Percentiles rank a stretch among this genome's conserved stretches.
Evolutionary conservation across 2,329 filamentous ascomycete genomes (phyloP).

Genomic region (Nakataea oryzae): DNA sequence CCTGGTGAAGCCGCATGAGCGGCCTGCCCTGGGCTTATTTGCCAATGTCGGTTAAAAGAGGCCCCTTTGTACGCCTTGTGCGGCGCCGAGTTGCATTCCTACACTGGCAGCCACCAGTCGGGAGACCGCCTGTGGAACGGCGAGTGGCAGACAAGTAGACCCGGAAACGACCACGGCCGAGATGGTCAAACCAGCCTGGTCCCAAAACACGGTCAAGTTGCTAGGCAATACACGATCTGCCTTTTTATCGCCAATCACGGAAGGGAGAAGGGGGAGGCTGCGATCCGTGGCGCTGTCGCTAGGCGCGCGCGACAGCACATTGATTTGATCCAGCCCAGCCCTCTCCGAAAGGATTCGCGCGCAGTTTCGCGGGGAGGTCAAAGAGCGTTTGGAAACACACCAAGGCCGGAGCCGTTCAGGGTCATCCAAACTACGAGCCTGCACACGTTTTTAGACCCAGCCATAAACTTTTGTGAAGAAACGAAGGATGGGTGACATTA

Average conservation of each 20-base stretch:
- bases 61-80: not conserved
- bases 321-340: not conserved
- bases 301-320: not conserved
- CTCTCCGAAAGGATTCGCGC: not conserved
- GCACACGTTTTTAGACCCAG: not conserved
- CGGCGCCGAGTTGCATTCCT: not conserved
- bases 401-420: not conserved
- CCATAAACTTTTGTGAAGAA: not conserved
- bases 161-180: not conserved
- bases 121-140: not conserved
- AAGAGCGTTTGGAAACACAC: not conserved
- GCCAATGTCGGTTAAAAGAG: not conserved
- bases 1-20: not conserved
- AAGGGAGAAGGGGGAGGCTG: not conserved
- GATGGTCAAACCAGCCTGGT: not conserved
- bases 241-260: not conserved
- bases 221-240: not conserved
- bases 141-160: not conserved
- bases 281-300: not conserved
- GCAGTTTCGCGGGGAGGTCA: not conserved
- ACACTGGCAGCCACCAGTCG: not conserved
- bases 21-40: not conserved
- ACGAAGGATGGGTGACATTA: not conserved
- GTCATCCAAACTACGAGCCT: not conserved
- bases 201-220: not conserved